phyloP scores from a whole-genome alignment of 345 rosid genomes.

The Hibiscus mutabilis region DNA sequence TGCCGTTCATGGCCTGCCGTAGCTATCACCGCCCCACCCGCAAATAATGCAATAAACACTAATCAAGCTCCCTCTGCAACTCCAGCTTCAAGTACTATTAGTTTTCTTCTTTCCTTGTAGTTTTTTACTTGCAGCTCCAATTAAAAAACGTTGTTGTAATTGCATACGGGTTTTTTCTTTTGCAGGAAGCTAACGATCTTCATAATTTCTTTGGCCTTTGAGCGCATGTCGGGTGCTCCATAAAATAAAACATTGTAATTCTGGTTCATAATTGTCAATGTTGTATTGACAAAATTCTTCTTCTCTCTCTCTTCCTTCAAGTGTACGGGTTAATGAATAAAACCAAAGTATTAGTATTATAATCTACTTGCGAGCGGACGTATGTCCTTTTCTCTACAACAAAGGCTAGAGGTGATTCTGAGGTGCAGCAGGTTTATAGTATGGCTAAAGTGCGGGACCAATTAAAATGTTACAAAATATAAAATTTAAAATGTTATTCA shows the following conservation, averaged over 20 bases:
- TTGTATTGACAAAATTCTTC: background rate
- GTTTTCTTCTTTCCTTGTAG: too few species aligned
- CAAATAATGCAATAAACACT: background rate
- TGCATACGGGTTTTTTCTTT: background rate
- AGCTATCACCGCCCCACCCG: background rate
- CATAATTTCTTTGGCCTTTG: background rate
- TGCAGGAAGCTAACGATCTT: conserved; percentile 3
- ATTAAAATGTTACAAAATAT: too few species aligned
- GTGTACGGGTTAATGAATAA: conserved; percentile 2
- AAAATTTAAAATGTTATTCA: too few species aligned
- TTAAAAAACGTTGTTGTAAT: background rate
- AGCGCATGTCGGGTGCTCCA: background rate
- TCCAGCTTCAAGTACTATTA: background rate
- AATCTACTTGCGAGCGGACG: background rate
- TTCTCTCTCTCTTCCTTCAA: too few species aligned
- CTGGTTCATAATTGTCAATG: background rate
- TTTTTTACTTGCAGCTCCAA: too few species aligned
- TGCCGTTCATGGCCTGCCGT: conserved; percentile 42
- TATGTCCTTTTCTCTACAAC: too few species aligned
- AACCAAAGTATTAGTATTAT: background rate
- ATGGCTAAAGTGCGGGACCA: too few species aligned
- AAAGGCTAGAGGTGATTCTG: too few species aligned
- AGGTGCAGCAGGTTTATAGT: too few species aligned
- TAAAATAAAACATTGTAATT: background rate
- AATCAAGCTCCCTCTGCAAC: background rate